Conservation (phyloP, 768 basidiomycete genomes). For the Chlorophyllum brunneum region DNA sequence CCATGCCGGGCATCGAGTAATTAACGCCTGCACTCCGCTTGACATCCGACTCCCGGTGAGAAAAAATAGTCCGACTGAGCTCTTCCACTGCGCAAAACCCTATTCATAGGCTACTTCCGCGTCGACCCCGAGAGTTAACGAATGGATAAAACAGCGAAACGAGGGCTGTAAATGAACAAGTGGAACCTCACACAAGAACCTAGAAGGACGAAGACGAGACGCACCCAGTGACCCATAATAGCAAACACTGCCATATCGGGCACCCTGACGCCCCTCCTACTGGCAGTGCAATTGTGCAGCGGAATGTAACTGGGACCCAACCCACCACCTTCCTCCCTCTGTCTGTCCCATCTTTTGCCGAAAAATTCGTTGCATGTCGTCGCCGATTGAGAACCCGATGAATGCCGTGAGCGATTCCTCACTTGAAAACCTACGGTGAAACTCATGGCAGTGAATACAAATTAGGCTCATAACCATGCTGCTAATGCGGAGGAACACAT, state of each 20-base stretch:
- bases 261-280: not conserved
- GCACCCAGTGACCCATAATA: not conserved
- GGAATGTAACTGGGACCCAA: slow-evolving; percentile 1
- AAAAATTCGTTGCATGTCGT: slow-evolving; percentile 22
- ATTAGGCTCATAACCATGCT: slow-evolving; percentile 77
- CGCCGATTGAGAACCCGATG: slow-evolving; percentile 44
- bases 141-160: not conserved
- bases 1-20: slow-evolving; percentile 1
- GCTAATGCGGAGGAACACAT: slow-evolving; percentile 74
- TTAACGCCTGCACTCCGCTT: not conserved
- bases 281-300: not conserved
- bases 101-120: not conserved
- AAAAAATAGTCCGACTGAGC: not conserved
- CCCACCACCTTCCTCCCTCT: not conserved
- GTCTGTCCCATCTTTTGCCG: not conserved
- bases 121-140: not conserved
- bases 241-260: slow-evolving; percentile 11
- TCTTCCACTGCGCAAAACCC: not conserved
- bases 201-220: not conserved
- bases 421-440: not conserved
- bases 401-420: slow-evolving; percentile 37
- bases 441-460: slow-evolving; percentile 1
- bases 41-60: not conserved
- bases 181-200: too few relatives aligned
- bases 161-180: not conserved